A percentile compares a stretch with the other conserved stretches of the same genome.
phyloP scores from a whole-genome alignment of 2,329 filamentous ascomycete genomes.

The Fusarium mundagurra region DNA sequence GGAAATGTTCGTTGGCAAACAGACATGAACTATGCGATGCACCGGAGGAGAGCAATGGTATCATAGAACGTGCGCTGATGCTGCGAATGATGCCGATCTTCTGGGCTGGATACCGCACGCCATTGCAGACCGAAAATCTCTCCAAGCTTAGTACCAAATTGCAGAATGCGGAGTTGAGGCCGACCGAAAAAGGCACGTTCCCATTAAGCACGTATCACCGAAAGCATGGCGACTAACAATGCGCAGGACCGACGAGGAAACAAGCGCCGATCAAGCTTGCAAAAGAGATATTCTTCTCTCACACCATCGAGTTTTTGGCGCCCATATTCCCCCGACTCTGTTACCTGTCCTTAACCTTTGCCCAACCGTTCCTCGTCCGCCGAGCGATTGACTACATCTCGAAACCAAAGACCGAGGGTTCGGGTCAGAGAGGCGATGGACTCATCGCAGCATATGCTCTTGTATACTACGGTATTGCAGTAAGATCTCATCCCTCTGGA shows the following conservation, averaged over 20 bases:
- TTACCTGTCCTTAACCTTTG: neutral
- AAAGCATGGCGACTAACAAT: accelerated
- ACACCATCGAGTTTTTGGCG: neutral
- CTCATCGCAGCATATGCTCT: neutral
- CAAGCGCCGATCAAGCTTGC: neutral
- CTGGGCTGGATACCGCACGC: neutral
- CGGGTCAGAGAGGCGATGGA: neutral
- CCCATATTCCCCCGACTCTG: neutral
- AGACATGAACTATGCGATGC: neutral
- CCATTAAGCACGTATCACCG: neutral
- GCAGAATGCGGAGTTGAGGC: neutral
- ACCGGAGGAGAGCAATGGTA: neutral
- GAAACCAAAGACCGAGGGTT: neutral
- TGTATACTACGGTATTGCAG: neutral
- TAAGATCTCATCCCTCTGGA: accelerated
- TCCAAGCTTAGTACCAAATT: neutral
- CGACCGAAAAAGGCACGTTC: neutral
- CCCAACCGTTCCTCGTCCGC: neutral
- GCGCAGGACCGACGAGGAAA: neutral
- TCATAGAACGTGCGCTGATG: neutral
- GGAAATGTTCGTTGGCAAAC: neutral
- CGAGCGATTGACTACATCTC: neutral
- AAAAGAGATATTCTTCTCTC: neutral
- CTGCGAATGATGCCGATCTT: neutral
- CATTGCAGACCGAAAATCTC: neutral